Conservation (phyloP, 2,329 filamentous ascomycete genomes). For the Aureobasidium sp. region DNA sequence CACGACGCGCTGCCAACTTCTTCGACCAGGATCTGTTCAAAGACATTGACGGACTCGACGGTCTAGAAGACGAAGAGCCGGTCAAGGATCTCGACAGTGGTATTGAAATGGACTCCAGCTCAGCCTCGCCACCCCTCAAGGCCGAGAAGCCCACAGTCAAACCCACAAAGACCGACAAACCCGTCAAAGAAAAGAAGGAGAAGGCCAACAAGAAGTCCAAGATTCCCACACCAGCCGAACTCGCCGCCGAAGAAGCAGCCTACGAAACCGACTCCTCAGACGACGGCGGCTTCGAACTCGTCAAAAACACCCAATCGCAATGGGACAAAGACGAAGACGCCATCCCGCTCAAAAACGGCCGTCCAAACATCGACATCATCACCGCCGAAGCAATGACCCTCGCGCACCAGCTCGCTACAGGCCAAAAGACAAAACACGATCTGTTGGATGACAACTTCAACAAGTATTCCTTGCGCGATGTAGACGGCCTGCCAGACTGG, state of each 20-base stretch:
- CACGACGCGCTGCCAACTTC: conserved; percentile 76
- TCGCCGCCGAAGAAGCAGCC: conserved; percentile 22
- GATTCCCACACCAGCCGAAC: not conserved
- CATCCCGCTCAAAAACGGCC: conserved; percentile 45
- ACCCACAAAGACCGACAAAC: conserved; percentile 16
- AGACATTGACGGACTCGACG: conserved; percentile 59
- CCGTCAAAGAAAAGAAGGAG: conserved; percentile 9
- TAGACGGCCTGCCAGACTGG: conserved; percentile 91
- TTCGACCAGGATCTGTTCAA: conserved; percentile 95
- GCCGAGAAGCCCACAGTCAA: conserved; percentile 14
- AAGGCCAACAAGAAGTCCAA: not conserved
- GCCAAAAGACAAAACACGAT: conserved; percentile 69
- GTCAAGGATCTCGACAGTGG: conserved; percentile 37
- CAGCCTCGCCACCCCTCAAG: conserved; percentile 19
- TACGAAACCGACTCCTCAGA: conserved; percentile 31
- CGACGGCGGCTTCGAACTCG: conserved; percentile 56
- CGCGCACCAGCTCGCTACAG: conserved; percentile 82
- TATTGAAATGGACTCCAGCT: conserved; percentile 26
- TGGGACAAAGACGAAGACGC: conserved; percentile 56
- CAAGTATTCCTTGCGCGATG: conserved; percentile 81
- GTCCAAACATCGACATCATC: conserved; percentile 87
- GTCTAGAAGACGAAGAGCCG: conserved; percentile 39
- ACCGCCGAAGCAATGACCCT: conserved; percentile 99
- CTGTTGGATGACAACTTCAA: conserved; percentile 89
- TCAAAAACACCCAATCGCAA: conserved; percentile 46